A percentile compares a stretch with the other conserved stretches of the same genome.
These are phyloP conservation scores for Taphrina deformans DNA, from an alignment of 1,139 yeast species.

Conservation along the genomic window DNA sequence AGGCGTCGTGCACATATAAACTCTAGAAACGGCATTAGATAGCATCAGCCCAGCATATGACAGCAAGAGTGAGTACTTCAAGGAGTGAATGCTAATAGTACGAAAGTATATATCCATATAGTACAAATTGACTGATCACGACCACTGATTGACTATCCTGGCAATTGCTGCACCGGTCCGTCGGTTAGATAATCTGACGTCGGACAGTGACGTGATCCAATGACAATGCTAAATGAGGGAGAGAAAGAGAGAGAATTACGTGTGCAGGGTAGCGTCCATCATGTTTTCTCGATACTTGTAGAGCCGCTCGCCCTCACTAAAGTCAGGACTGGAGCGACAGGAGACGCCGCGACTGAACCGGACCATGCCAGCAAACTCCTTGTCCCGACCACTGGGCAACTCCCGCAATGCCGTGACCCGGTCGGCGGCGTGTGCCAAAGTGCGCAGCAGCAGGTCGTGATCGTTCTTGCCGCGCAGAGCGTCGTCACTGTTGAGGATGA, in stretches of 20 bases:
- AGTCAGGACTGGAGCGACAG: background rate
- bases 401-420: conserved; percentile 13
- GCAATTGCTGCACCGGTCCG: no score
- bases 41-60: background rate
- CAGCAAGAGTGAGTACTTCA: background rate
- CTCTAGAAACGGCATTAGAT: background rate
- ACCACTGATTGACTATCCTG: no score
- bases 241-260: background rate
- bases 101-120: background rate
- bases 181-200: no score
- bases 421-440: conserved; percentile 17
- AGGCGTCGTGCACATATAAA: background rate
- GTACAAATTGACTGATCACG: no score
- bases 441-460: conserved; percentile 13
- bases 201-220: no score
- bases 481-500: conserved; percentile 23
- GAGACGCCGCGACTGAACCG: conserved; percentile 13
- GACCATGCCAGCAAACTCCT: conserved; percentile 30
- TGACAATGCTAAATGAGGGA: no score
- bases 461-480: conserved; percentile 10
- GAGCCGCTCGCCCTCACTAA: conserved; percentile 19
- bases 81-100: background rate
- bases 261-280: conserved; percentile 11
- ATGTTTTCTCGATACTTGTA: conserved; percentile 17
- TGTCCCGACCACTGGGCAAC: conserved; percentile 24